Percentiles rank a stretch among this genome's conserved stretches.
Conservation (phyloP, 352 stramenopile species). For the Peronospora farinosa region DNA sequence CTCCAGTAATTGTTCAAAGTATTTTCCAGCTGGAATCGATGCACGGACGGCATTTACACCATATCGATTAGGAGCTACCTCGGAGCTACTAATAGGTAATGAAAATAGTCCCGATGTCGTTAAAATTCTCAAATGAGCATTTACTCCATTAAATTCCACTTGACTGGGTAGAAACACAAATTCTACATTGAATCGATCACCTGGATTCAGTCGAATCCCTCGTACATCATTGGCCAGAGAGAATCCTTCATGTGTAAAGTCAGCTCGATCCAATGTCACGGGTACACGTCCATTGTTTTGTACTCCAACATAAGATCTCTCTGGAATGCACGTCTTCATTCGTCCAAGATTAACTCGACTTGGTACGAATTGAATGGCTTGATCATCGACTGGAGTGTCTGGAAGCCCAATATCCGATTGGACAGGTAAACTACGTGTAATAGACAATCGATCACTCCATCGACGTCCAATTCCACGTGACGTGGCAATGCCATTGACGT, state of each 20-base stretch:
- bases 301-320: slow-evolving; percentile 28
- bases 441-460: slow-evolving; percentile 34
- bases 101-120: slow-evolving; percentile 47
- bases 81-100: slow-evolving; percentile 27
- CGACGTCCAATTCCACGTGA: slow-evolving; percentile 21
- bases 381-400: slow-evolving; percentile 14
- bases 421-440: slow-evolving; percentile 25
- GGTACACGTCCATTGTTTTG: slow-evolving; percentile 31
- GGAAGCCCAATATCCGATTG: slow-evolving; percentile 2
- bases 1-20: slow-evolving; percentile 29
- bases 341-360: slow-evolving; percentile 32
- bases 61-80: slow-evolving; percentile 29
- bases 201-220: slow-evolving; percentile 31
- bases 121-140: slow-evolving; percentile 31
- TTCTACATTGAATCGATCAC: slow-evolving; percentile 29
- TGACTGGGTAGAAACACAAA: slow-evolving; percentile 36
- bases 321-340: slow-evolving; percentile 30
- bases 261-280: slow-evolving; percentile 33
- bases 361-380: slow-evolving; percentile 36
- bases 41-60: slow-evolving; percentile 23
- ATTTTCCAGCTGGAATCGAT: slow-evolving; percentile 30
- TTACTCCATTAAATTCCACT: slow-evolving; percentile 19
- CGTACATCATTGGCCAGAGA: slow-evolving; percentile 33
- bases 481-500: slow-evolving; percentile 16
- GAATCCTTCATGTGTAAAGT: slow-evolving; percentile 43